These are phyloP conservation scores for Lathyrus tuberosus DNA, from an alignment of 306 rosid genomes.

Conservation along the genomic window DNA sequence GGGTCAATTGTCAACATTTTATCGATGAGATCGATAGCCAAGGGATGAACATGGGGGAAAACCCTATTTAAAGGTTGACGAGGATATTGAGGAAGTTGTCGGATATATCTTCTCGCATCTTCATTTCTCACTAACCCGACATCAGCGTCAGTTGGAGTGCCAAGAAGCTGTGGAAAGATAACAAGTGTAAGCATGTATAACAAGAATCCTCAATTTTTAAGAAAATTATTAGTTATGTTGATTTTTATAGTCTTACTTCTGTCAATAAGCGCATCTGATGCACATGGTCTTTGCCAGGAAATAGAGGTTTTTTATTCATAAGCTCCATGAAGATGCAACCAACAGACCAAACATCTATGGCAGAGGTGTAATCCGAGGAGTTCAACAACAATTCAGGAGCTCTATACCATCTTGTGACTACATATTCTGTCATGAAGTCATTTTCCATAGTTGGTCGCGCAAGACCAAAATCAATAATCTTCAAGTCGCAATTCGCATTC, in stretches of 20 bases:
- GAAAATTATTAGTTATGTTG: background rate
- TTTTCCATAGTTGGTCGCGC: conserved; percentile 85
- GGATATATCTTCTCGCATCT: conserved; percentile 81
- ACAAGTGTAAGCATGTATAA: conserved; percentile 42
- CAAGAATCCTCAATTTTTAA: conserved; percentile 2
- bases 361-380: conserved; percentile 92
- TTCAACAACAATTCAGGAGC: conserved; percentile 95
- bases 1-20: conserved; percentile 95
- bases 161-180: conserved; percentile 72
- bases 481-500: conserved; percentile 91
- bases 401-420: conserved; percentile 97
- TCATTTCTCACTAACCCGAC: conserved; percentile 77
- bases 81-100: conserved; percentile 77
- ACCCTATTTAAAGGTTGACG: conserved; percentile 73
- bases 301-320: conserved; percentile 89
- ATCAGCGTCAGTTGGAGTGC: conserved; percentile 96
- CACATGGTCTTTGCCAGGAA: conserved; percentile 90
- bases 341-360: conserved; percentile 96
- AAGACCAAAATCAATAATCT: conserved; percentile 95
- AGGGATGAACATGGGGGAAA: conserved; percentile 85
- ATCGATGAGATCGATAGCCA: conserved; percentile 87
- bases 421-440: conserved; percentile 93
- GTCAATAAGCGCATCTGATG: conserved; percentile 96
- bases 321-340: conserved; percentile 98
- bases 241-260: conserved; percentile 58